Conservation (phyloP, 192 early-diverging fungal species). For the Coemansia sp. region DNA sequence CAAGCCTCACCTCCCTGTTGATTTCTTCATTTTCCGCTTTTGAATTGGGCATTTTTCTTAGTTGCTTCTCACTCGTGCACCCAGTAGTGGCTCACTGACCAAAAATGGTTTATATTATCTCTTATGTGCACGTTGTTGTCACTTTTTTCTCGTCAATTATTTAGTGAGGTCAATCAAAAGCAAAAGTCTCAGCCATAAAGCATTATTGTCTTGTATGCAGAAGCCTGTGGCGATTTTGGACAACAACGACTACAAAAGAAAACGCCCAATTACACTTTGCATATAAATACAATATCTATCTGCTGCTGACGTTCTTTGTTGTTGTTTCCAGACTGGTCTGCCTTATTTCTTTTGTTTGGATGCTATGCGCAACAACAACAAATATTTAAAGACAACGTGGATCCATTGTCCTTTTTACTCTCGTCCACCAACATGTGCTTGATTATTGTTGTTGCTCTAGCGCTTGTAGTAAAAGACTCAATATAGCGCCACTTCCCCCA, state of each 20-base stretch:
- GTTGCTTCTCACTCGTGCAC: background rate
- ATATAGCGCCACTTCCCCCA: background rate
- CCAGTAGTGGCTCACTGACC: background rate
- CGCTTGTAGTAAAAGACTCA: background rate
- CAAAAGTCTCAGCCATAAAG: background rate
- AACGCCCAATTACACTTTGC: slow-evolving; percentile 1
- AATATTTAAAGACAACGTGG: background rate
- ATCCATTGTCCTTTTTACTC: background rate
- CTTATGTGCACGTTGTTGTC: background rate
- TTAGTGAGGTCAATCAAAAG: slow-evolving; percentile 4
- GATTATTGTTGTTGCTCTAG: background rate
- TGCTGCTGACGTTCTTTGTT: background rate
- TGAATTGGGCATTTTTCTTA: background rate
- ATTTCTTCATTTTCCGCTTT: background rate
- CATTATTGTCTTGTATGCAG: slow-evolving; percentile 1
- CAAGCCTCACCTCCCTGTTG: slow-evolving; percentile 10
- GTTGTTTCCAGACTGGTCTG: slow-evolving; percentile 3
- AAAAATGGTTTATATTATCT: background rate
- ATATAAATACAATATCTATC: background rate
- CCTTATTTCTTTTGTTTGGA: background rate
- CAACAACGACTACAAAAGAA: background rate
- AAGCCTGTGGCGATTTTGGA: slow-evolving; percentile 8
- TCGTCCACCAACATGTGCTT: background rate
- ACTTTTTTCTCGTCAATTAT: background rate
- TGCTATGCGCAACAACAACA: slow-evolving; percentile 1